Evolutionary conservation across 768 basidiomycete genomes (phyloP), one percentile per base, ranked within the genome.

Genomic region (Scleroderma citrinum): DNA sequence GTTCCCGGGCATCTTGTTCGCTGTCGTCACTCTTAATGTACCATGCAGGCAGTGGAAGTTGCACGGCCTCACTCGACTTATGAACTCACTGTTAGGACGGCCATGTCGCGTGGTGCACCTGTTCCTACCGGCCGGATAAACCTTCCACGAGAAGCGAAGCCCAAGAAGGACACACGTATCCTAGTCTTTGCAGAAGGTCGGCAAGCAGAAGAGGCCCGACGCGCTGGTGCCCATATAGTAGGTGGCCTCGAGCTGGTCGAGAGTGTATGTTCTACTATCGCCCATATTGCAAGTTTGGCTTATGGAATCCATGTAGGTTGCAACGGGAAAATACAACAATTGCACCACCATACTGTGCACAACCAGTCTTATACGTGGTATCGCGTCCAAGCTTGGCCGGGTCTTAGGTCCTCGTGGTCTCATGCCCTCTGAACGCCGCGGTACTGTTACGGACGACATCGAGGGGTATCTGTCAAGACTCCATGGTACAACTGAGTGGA

Each of bases 381-480:
- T 98, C 53, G 84, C 86, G 12, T 82, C 87, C 5, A 83, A 79
- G 59, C 76, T 98, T 2, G 93, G 82, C 65, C 70, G 89, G 70
- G 69, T 86, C 67, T 72, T 88, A 69, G 82, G 95, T 58, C 94
- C 92, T 36, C 81, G 90, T 46, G 95, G 95, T 48, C 71, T 98
- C 39, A 96, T 99, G 94, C 96, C 96, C 11, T 87, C 89, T 7
- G 90, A 87, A 53, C 83, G 93, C 65, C 78, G 93, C 49, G 96
- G 96, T 5, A 94, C 94, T 1, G 95, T 98, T 17, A 90, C 91
- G 2, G 88, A 92, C 44, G 91, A 97, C 51, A 75, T 97, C 36
- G 83, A 76, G 13, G 82, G 82, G 12, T 94, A 87, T 55, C 82
- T 99, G 49, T 76, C 80, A 57, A 80, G 81, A 43, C 77, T 95